Evolutionary conservation across 345 rosid genomes (phyloP).

Genomic region (sweet orange (Citrus sinensis)): DVS_A1.0 CM039163.1:5642001-5642500

Average conservation of each 20-base stretch:
- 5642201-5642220: constrained; percentile 72
- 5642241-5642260: constrained; percentile 73
- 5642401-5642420: neutral
- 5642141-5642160: constrained; percentile 87
- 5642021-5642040: constrained; percentile 92
- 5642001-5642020: constrained; percentile 81
- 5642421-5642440: neutral
- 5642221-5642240: constrained; percentile 55
- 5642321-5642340: neutral
- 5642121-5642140: constrained; percentile 70
- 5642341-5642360: neutral
- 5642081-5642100: constrained; percentile 93
- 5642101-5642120: constrained; percentile 89
- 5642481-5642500: neutral
- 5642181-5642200: constrained; percentile 57
- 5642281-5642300: neutral
- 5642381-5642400: neutral
- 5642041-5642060: constrained; percentile 76
- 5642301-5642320: constrained; percentile 5
- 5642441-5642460: neutral
- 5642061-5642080: constrained; percentile 78
- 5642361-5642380: neutral
- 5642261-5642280: constrained; percentile 94
- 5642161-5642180: constrained; percentile 57
- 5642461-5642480: neutral